Conservation (phyloP, 1,139 yeast genomes). For the Hansenula lynferdii region DNA sequence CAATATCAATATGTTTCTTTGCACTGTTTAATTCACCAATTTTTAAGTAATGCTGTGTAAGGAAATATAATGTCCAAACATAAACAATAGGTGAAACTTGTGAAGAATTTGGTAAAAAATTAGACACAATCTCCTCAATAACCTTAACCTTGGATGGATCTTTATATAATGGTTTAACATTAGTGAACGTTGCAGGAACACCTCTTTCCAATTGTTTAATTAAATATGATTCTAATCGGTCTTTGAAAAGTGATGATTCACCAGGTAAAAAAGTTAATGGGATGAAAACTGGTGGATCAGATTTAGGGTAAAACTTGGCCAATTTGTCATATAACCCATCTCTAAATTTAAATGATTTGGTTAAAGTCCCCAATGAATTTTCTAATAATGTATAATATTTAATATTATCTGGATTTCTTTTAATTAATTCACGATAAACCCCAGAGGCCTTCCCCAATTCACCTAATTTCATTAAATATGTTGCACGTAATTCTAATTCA, state of each 20-base stretch:
- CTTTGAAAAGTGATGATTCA: constrained; percentile 33
- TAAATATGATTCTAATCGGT: constrained; percentile 48
- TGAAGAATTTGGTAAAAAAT: constrained; percentile 32
- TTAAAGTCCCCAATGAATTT: constrained; percentile 44
- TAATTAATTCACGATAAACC: constrained; percentile 63
- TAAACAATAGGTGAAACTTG: constrained; percentile 41
- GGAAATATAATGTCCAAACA: constrained; percentile 76
- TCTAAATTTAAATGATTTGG: constrained; percentile 37
- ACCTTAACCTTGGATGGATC: constrained; percentile 40
- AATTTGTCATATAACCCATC: constrained; percentile 59
- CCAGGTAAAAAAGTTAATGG: constrained; percentile 75
- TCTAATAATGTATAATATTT: constrained; percentile 66
- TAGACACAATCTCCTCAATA: constrained; percentile 50
- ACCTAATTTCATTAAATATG: constrained; percentile 44
- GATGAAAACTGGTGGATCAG: constrained; percentile 74
- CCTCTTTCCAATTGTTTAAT: constrained; percentile 64
- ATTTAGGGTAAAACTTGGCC: constrained; percentile 68
- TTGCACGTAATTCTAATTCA: constrained; percentile 63
- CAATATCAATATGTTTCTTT: constrained; percentile 50
- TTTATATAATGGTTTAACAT: constrained; percentile 74
- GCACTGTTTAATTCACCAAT: constrained; percentile 51
- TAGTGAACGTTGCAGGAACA: constrained; percentile 87
- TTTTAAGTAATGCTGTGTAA: constrained; percentile 74
- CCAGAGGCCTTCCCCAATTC: constrained; percentile 56
- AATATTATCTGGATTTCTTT: constrained; percentile 81